These are phyloP conservation scores for Cryptosporidium canis DNA, from an alignment of 169 alveolate genomes.

Conservation along the genomic window DNA sequence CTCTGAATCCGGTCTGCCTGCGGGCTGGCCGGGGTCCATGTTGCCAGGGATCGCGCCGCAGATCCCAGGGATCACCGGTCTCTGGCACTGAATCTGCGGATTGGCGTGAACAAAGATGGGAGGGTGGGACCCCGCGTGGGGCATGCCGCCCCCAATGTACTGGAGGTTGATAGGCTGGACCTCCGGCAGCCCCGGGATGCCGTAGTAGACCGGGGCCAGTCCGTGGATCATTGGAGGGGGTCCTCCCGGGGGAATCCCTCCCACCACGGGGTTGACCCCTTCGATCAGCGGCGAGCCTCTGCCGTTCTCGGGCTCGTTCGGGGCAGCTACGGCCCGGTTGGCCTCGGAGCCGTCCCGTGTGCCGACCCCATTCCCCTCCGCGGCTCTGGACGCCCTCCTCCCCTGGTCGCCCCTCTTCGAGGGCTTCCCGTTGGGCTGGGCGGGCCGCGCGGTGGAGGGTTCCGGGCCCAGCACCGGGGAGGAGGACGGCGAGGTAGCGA, in stretches of 20 bases:
- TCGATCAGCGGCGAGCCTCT: not conserved
- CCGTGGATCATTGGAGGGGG: not conserved
- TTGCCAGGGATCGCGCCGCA: not conserved
- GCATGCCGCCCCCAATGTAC: not conserved
- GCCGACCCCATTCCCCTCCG: not conserved
- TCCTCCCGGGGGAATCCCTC: not conserved
- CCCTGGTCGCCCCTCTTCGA: not conserved
- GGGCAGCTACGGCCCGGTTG: not conserved
- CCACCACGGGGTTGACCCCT: not conserved
- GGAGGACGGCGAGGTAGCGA: not conserved
- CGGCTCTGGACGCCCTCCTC: not conserved
- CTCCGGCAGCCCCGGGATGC: not conserved
- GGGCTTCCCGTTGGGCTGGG: not conserved
- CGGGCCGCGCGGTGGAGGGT: not conserved
- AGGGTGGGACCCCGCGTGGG: not conserved
- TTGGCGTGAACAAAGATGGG: not conserved
- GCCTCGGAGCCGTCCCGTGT: not conserved
- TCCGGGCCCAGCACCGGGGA: not conserved
- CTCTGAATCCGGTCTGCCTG: not conserved
- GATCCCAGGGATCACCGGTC: not conserved
- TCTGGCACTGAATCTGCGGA: slow-evolving; percentile 1
- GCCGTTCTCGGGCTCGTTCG: not conserved
- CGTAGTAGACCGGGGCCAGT: slow-evolving; percentile 21
- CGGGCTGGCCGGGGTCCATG: not conserved
- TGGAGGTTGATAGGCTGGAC: not conserved